A percentile compares a stretch with the other conserved stretches of the same genome.
Evolutionary conservation across 1,284 basidiomycete genomes (phyloP).

Genomic region (Ceratobasidium theobromae): DNA sequence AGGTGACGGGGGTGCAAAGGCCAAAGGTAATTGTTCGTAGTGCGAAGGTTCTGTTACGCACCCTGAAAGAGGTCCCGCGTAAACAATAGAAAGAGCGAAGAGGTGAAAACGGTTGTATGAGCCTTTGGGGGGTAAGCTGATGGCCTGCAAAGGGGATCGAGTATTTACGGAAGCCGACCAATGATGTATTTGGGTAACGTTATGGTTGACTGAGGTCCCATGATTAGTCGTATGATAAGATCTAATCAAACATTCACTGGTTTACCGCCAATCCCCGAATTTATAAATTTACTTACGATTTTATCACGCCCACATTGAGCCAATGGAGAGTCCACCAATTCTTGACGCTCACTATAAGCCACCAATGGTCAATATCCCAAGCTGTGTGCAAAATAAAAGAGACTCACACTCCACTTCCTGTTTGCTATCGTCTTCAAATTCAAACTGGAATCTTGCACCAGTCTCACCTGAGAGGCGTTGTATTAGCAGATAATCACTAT

Average conservation of each 20-base stretch:
- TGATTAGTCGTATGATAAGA: background rate
- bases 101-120: slow-evolving; percentile 47
- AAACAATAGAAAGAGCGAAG: slow-evolving; percentile 50
- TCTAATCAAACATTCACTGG: background rate
- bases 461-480: slow-evolving; percentile 31
- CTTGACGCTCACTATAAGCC: slow-evolving; percentile 17
- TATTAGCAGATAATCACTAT: background rate
- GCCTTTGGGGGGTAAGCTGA: slow-evolving; percentile 46
- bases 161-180: slow-evolving; percentile 50
- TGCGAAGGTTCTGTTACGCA: slow-evolving; percentile 27
- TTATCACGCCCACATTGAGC: slow-evolving; percentile 35
- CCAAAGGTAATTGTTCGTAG: background rate
- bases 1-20: background rate
- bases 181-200: slow-evolving; percentile 46
- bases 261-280: background rate
- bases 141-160: slow-evolving; percentile 45
- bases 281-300: slow-evolving; percentile 29
- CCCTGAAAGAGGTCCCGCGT: slow-evolving; percentile 38
- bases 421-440: slow-evolving; percentile 31
- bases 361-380: background rate
- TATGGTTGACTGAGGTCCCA: slow-evolving; percentile 13
- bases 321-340: slow-evolving; percentile 37
- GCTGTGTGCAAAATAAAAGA: background rate
- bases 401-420: slow-evolving; percentile 33
- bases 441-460: slow-evolving; percentile 32